Evolutionary conservation across 2,329 filamentous ascomycete species (phyloP).

Genomic region (Sporothrix humicola): DNA sequence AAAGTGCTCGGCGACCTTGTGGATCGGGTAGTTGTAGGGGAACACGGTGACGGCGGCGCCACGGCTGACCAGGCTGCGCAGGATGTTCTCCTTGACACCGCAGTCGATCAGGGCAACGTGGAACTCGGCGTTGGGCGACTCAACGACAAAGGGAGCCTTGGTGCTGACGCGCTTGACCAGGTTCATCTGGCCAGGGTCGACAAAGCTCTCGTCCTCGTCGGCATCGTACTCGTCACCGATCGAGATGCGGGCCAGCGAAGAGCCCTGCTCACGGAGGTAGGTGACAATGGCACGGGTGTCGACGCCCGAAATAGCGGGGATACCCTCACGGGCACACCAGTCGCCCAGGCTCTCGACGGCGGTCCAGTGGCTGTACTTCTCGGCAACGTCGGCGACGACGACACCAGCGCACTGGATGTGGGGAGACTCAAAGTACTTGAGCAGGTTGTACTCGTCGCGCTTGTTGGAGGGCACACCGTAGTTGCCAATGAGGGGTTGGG

Average conservation of each 20-base stretch:
- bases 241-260: slow-evolving; percentile 90
- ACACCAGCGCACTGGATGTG: slow-evolving; percentile 96
- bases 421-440: slow-evolving; percentile 98
- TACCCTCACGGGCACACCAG: slow-evolving; percentile 95
- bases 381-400: slow-evolving; percentile 91
- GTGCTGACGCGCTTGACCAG: slow-evolving; percentile 95
- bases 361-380: slow-evolving; percentile 98
- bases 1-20: slow-evolving; percentile 97
- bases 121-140: slow-evolving; percentile 79
- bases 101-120: slow-evolving; percentile 97
- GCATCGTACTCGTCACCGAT: slow-evolving; percentile 98
- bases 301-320: slow-evolving; percentile 94
- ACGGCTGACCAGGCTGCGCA: slow-evolving; percentile 88
- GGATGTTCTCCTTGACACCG: slow-evolving; percentile 99
- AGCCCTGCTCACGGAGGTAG: slow-evolving; percentile 92
- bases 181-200: slow-evolving; percentile 96
- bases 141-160: slow-evolving; percentile 96
- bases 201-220: slow-evolving; percentile 94
- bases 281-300: slow-evolving; percentile 98
- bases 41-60: slow-evolving; percentile 93
- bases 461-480: slow-evolving; percentile 90
- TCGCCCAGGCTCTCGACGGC: slow-evolving; percentile 90
- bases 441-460: slow-evolving; percentile 84
- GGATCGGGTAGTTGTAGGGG: slow-evolving; percentile 95
- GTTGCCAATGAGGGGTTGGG: slow-evolving; percentile 96